Evolutionary conservation across 2,329 filamentous ascomycete species (phyloP).

Genomic region (Colletotrichum limetticola): DNA sequence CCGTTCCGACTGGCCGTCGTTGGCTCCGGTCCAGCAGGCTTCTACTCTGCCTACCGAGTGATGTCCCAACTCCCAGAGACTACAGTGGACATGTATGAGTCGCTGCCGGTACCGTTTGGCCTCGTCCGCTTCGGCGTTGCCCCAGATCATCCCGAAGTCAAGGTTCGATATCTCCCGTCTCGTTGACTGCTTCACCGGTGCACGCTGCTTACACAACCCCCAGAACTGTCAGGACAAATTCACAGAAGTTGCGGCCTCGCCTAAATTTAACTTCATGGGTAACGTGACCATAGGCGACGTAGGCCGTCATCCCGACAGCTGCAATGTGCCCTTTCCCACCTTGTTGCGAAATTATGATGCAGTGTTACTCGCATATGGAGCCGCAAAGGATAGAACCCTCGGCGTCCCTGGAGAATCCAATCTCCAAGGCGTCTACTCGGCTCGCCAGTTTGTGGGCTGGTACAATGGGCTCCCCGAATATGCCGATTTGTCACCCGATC

Average conservation of each 20-base stretch:
- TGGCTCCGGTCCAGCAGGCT: slow-evolving; percentile 94
- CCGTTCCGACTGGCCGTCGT: slow-evolving; percentile 86
- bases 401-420: slow-evolving; percentile 82
- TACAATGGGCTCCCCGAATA: slow-evolving; percentile 95
- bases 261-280: slow-evolving; percentile 89
- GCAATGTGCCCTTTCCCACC: slow-evolving; percentile 70
- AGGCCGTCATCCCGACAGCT: slow-evolving; percentile 52
- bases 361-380: slow-evolving; percentile 92
- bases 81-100: slow-evolving; percentile 94
- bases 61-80: slow-evolving; percentile 79
- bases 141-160: slow-evolving; percentile 98
- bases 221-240: slow-evolving; percentile 97
- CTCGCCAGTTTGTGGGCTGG: slow-evolving; percentile 95
- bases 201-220: slow-evolving; percentile 12
- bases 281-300: slow-evolving; percentile 82
- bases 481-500: slow-evolving; percentile 75
- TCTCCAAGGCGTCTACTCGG: slow-evolving; percentile 82
- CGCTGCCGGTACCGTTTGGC: slow-evolving; percentile 90
- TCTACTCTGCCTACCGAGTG: slow-evolving; percentile 90
- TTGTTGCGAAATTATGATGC: slow-evolving; percentile 90
- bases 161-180: slow-evolving; percentile 65
- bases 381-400: slow-evolving; percentile 82
- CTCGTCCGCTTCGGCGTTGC: slow-evolving; percentile 94
- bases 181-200: background rate
- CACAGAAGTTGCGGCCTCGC: slow-evolving; percentile 83